Evolutionary conservation across 2,329 filamentous ascomycete genomes (phyloP).

Genomic region (Fusarium circinatum): DNA sequence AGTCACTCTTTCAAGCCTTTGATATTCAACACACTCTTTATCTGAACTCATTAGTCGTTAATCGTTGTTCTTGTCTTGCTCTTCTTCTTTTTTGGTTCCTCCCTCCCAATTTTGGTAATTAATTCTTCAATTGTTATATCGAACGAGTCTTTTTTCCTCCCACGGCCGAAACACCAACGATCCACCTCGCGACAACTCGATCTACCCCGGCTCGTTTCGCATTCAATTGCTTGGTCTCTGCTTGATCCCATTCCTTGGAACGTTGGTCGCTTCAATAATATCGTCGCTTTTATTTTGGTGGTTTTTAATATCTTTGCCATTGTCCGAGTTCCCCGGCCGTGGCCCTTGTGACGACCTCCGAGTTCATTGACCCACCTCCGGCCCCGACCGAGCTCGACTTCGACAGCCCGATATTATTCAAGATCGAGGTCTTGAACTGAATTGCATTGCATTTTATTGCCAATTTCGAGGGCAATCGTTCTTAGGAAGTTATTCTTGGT

Average conservation of each 20-base stretch:
- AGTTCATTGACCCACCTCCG: conserved; percentile 33
- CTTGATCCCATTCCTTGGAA: conserved; percentile 8
- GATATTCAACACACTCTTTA: conserved; percentile 40
- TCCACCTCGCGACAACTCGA: conserved; percentile 31
- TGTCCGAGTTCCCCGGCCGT: conserved; percentile 23
- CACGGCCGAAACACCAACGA: conserved; percentile 27
- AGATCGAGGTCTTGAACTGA: background rate
- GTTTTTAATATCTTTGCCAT: conserved; percentile 25
- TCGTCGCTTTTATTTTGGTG: conserved; percentile 2
- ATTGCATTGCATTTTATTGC: conserved; percentile 13
- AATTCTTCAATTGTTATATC: conserved; percentile 9
- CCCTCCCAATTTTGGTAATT: conserved; percentile 24
- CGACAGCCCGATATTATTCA: conserved; percentile 9
- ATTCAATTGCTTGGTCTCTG: conserved; percentile 18
- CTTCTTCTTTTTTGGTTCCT: conserved; percentile 31
- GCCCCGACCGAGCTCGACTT: conserved; percentile 17
- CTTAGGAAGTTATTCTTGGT: conserved; percentile 1
- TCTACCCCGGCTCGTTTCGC: conserved; percentile 24
- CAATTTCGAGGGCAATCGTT: conserved; percentile 16
- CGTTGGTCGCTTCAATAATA: conserved; percentile 27
- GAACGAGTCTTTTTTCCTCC: conserved; percentile 23
- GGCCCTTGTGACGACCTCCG: conserved; percentile 17
- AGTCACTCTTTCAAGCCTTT: conserved; percentile 42
- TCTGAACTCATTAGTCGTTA: conserved; percentile 18
- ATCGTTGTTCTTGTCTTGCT: conserved; percentile 11